Evolutionary conservation across 148 eudicot species (phyloP).

Genomic region (Persicaria tinctoria): DNA sequence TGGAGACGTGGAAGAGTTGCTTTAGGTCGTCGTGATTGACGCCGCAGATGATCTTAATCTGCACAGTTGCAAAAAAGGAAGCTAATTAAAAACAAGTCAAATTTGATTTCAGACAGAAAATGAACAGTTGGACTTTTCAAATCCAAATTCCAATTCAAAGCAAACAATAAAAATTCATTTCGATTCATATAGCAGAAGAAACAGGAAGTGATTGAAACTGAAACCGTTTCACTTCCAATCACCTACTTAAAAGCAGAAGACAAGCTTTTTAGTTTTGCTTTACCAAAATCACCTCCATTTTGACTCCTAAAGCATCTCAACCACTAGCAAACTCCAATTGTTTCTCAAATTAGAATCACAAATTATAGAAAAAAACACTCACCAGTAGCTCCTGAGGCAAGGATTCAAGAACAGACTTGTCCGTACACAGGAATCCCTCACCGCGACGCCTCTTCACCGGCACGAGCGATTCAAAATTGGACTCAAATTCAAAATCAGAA

Average conservation of each 20-base stretch:
- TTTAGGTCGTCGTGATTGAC: slow-evolving; percentile 78
- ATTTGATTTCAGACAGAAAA: background rate
- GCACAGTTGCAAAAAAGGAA: slow-evolving; percentile 16
- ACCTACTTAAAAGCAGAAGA: background rate
- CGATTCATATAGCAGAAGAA: too few relatives aligned
- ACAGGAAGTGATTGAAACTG: background rate
- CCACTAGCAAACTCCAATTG: background rate
- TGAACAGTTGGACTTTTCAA: background rate
- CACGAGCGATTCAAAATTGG: slow-evolving; percentile 20
- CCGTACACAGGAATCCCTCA: slow-evolving; percentile 5
- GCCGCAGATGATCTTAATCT: slow-evolving; percentile 69
- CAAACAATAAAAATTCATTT: background rate
- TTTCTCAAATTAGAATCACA: too few relatives aligned
- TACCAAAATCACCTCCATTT: background rate
- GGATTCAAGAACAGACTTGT: slow-evolving; percentile 40
- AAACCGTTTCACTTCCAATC: background rate
- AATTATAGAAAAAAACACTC: slow-evolving; percentile 9
- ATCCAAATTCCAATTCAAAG: background rate
- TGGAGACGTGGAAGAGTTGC: slow-evolving; percentile 56
- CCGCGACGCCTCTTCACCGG: slow-evolving; percentile 30
- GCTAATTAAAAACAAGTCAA: background rate
- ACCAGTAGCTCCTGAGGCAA: slow-evolving; percentile 77
- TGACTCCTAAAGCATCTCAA: background rate
- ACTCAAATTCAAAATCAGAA: background rate
- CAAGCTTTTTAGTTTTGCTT: background rate